These are phyloP conservation scores for Bjerkandera adusta DNA, from an alignment of 1,284 basidiomycete species.

Conservation along the genomic window DNA sequence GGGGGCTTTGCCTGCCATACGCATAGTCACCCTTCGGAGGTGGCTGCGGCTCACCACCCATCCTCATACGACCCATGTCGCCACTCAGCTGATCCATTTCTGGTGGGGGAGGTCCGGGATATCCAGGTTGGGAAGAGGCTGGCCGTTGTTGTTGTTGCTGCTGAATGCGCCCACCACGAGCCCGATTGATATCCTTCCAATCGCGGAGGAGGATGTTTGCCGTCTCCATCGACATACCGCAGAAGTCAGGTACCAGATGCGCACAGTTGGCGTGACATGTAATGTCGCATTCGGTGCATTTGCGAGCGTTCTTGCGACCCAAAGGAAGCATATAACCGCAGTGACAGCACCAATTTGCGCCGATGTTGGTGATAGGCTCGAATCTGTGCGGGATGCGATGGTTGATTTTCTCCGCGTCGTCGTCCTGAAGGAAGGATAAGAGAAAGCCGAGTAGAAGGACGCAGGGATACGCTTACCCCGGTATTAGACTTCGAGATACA, in stretches of 20 bases:
- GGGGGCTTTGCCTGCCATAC: slow-evolving; percentile 23
- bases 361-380: slow-evolving; percentile 95
- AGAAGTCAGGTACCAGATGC: slow-evolving; percentile 98
- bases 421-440: slow-evolving; percentile 56
- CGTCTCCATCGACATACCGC: slow-evolving; percentile 99
- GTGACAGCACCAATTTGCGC: slow-evolving; percentile 99
- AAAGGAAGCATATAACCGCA: slow-evolving; percentile 98
- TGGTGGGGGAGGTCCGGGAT: slow-evolving; percentile 20
- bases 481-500: slow-evolving; percentile 97
- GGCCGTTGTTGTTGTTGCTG: slow-evolving; percentile 23
- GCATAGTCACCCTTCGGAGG: slow-evolving; percentile 25
- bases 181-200: slow-evolving; percentile 81
- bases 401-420: slow-evolving; percentile 98
- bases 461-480: slow-evolving; percentile 59
- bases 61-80: slow-evolving; percentile 50
- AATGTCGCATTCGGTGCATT: slow-evolving; percentile 94
- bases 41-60: slow-evolving; percentile 33
- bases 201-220: slow-evolving; percentile 92
- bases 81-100: slow-evolving; percentile 29
- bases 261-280: slow-evolving; percentile 98
- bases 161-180: slow-evolving; percentile 44
- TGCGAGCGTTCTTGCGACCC: slow-evolving; percentile 94
- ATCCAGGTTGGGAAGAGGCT: slow-evolving; percentile 24
- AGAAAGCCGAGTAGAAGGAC: slow-evolving; percentile 6
- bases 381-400: slow-evolving; percentile 99